Evolutionary conservation across 495 filamentous ascomycete genomes (phyloP).

Genomic region (Penicillium bovifimosum): DNA sequence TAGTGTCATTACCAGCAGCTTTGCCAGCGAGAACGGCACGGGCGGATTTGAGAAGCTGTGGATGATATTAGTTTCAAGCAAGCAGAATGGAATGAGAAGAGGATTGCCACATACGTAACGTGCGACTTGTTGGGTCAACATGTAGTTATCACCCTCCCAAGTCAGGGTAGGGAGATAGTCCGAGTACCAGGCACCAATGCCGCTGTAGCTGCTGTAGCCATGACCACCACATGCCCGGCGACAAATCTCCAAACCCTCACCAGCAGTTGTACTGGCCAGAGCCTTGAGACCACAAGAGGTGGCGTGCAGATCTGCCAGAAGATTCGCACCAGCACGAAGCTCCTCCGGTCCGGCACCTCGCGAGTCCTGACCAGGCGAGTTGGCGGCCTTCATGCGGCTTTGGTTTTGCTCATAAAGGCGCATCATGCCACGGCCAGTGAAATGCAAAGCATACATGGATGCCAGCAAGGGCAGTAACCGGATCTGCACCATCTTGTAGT

Average conservation of each 20-base stretch:
- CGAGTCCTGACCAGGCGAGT: slow-evolving; percentile 32
- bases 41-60: slow-evolving; percentile 55
- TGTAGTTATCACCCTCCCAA: slow-evolving; percentile 67
- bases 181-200: slow-evolving; percentile 62
- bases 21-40: slow-evolving; percentile 55
- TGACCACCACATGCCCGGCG: slow-evolving; percentile 70
- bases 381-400: slow-evolving; percentile 50
- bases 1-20: slow-evolving; percentile 52
- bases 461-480: slow-evolving; percentile 64
- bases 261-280: slow-evolving; percentile 59
- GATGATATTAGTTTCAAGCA: slow-evolving; percentile 3
- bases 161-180: slow-evolving; percentile 67
- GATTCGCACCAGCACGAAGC: slow-evolving; percentile 55
- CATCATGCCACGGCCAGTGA: slow-evolving; percentile 67
- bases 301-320: slow-evolving; percentile 67
- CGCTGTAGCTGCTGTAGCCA: slow-evolving; percentile 64
- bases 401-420: slow-evolving; percentile 60
- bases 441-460: slow-evolving; percentile 69
- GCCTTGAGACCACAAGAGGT: slow-evolving; percentile 71
- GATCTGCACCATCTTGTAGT: slow-evolving; percentile 74
- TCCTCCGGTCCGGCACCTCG: slow-evolving; percentile 63
- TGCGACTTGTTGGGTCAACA: slow-evolving; percentile 74
- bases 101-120: slow-evolving; percentile 47
- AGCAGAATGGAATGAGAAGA: neutral
- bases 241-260: slow-evolving; percentile 64